Conservation (phyloP, 495 filamentous ascomycete genomes). For the Podospora tetraspora region DNA sequence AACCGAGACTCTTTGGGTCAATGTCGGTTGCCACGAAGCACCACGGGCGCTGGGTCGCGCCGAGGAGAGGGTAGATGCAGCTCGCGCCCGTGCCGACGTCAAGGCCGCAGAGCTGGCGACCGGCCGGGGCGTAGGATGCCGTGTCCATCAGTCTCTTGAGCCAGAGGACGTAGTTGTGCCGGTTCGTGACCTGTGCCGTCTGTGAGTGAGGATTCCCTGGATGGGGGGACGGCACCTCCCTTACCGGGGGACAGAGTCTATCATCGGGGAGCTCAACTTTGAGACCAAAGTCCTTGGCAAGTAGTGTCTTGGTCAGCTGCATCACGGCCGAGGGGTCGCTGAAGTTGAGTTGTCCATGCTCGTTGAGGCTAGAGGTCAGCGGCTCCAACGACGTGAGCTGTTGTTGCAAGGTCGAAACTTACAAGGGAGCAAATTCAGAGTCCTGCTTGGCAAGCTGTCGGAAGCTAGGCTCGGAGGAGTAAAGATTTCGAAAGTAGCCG, state of each 20-base stretch:
- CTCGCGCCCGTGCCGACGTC: conserved; percentile 92
- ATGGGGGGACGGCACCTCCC: conserved; percentile 14
- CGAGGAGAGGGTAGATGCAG: conserved; percentile 84
- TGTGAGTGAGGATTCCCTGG: neutral
- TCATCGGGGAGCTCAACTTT: conserved; percentile 64
- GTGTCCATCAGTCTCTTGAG: conserved; percentile 80
- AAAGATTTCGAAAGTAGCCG: conserved; percentile 34
- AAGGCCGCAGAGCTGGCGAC: conserved; percentile 59
- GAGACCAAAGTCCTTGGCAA: conserved; percentile 71
- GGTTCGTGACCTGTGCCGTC: conserved; percentile 58
- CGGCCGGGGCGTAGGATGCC: conserved; percentile 51
- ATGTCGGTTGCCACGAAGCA: conserved; percentile 77
- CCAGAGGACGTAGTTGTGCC: conserved; percentile 89
- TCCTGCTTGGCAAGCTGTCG: conserved; percentile 30
- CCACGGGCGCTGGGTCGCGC: conserved; percentile 68
- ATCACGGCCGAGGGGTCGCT: conserved; percentile 69
- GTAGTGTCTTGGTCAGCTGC: conserved; percentile 74
- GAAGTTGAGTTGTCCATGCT: conserved; percentile 72
- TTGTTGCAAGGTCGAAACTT: neutral
- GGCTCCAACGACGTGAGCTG: neutral
- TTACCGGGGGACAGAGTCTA: conserved; percentile 84
- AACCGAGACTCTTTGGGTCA: conserved; percentile 63
- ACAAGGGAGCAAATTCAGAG: conserved; percentile 28
- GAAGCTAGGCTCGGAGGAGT: conserved; percentile 33
- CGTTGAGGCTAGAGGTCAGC: conserved; percentile 41